phyloP scores from a whole-genome alignment of 345 rosid species.

The Leavenworthia alabamica region DNA sequence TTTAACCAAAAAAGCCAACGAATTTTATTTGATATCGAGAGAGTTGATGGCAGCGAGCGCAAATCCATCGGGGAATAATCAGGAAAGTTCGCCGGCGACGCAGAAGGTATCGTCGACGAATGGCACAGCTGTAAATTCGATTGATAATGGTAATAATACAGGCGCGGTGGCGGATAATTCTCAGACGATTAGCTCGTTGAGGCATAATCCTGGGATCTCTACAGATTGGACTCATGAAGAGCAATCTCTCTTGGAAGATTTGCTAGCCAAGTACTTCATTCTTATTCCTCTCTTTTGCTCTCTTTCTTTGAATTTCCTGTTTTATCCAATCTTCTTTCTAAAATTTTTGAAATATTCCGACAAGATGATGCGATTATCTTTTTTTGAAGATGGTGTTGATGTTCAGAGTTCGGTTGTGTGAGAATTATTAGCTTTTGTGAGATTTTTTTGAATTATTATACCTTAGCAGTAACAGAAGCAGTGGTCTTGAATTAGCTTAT shows the following conservation, averaged over 20 bases:
- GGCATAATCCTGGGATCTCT: constrained; percentile 65
- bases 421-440: background rate
- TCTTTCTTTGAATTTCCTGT: constrained; percentile 2
- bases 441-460: background rate
- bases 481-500: constrained; percentile 1
- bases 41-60: constrained; percentile 61
- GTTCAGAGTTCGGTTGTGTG: no score
- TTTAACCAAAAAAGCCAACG: background rate
- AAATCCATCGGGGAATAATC: constrained; percentile 48
- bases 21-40: background rate
- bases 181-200: constrained; percentile 42
- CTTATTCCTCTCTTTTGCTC: background rate
- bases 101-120: constrained; percentile 28
- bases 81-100: constrained; percentile 42
- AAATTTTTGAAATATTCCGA: background rate
- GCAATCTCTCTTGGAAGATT: constrained; percentile 63
- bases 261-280: constrained; percentile 45
- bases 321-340: background rate
- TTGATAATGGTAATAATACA: constrained; percentile 32
- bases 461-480: background rate
- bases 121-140: constrained; percentile 44
- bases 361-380: no score
- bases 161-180: constrained; percentile 35
- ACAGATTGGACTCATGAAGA: constrained; percentile 64
- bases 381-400: no score